phyloP scores from a whole-genome alignment of 768 basidiomycete genomes.

The Podaxis mareebaensis region DNA sequence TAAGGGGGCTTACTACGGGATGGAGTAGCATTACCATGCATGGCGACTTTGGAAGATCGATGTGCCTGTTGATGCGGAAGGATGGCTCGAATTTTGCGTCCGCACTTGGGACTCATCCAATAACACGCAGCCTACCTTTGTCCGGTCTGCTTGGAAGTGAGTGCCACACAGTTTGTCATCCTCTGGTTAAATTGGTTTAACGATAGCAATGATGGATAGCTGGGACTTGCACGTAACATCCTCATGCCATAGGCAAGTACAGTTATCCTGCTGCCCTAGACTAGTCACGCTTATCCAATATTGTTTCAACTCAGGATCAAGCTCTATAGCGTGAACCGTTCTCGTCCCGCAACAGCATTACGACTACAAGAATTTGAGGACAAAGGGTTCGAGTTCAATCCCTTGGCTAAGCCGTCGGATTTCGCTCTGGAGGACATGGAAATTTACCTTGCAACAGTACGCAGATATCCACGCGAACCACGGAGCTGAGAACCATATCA shows the following conservation, averaged over 20 bases:
- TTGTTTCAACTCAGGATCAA: conserved; percentile 38
- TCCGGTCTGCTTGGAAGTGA: conserved; percentile 57
- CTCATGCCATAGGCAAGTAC: conserved; percentile 40
- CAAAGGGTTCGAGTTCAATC: conserved; percentile 39
- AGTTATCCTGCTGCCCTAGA: background rate
- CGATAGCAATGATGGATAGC: conserved; percentile 25
- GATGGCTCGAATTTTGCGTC: conserved; percentile 57
- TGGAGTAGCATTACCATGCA: conserved; percentile 48
- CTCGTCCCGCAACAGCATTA: conserved; percentile 40
- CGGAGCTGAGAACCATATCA: background rate
- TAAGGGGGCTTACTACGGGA: background rate
- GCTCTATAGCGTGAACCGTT: conserved; percentile 51
- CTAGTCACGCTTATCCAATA: background rate
- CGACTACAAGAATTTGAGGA: conserved; percentile 41
- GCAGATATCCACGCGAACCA: conserved; percentile 21
- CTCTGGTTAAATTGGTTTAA: background rate
- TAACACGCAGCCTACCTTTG: conserved; percentile 57
- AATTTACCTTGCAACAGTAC: conserved; percentile 28
- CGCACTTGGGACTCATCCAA: conserved; percentile 60
- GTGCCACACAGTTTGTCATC: conserved; percentile 18
- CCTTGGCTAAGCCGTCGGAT: conserved; percentile 41
- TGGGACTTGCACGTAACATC: conserved; percentile 58
- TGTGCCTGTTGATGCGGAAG: conserved; percentile 53
- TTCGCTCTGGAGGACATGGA: conserved; percentile 33
- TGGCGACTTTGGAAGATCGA: conserved; percentile 56